Base-by-base conservation (phyloP, 306 rosid genomes). In the Herpetospermum pedunculosum region DNA sequence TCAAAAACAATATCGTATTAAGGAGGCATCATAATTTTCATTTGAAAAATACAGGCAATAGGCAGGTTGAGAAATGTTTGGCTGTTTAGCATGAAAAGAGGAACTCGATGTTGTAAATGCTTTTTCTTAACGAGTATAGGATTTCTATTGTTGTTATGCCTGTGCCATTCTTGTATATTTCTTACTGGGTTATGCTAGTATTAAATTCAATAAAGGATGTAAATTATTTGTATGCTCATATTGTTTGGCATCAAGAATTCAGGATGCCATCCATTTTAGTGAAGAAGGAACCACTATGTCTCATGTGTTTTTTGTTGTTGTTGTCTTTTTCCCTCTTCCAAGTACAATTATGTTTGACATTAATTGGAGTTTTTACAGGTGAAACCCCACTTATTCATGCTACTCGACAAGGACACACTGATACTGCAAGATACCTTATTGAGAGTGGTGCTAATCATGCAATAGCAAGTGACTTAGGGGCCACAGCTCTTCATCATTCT, bases 331-430 rank as follows among this genome's bases (percentile, higher is more conserved):
- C 8, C 9, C 13, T 13, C 13, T 57, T 12, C 0, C 50, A 6
- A 65, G 50, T 6, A 11, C 72, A 65, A 40, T 26, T 26, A 6
- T 43, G 40, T 68, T 68, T 26, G 54, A 68, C 54, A 46, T 28
- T 29, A 4, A 9, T 46, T 70, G 74, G 57, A 29, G 37, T 68
- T 47, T 46, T 70, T 72, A 35, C 80, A 86, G 90, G 97, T 1
- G 95, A 94, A 73, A 91, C 99, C 55, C 88, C 99, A 37, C 92
- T 94, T 38, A 81, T 91, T 85, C 99, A 94, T 81, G 95, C 96
- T 82, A 92, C 95, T 41, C 92, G 92, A 57, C 94, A 87, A 76
- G 96, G 96, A 18, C 95, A 86, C 46, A 85, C 85, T 1, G 83
- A 19, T 29, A 94, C 99, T 43, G 99, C 96, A 46, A 89, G 83